Conservation (phyloP, 106 monocot genomes). For the Dactylorhiza incarnata region DNA sequence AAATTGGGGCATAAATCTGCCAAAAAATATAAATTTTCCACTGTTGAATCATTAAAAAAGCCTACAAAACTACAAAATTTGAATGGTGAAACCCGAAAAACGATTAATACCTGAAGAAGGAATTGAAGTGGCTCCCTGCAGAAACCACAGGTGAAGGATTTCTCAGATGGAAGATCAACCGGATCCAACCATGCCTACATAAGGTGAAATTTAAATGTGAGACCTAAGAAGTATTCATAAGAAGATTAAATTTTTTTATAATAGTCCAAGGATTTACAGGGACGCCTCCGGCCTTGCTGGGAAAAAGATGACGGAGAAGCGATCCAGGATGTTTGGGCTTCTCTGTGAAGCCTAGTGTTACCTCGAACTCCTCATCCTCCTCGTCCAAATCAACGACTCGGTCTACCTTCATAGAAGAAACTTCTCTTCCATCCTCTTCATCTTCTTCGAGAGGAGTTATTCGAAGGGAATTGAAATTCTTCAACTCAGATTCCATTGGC, state of each 20-base stretch:
- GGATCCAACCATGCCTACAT: slow-evolving; percentile 85
- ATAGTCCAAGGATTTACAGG: slow-evolving; percentile 36
- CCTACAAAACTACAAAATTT: neutral
- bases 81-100: neutral
- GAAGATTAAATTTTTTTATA: neutral
- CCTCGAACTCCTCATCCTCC: slow-evolving; percentile 36
- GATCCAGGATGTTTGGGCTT: slow-evolving; percentile 45
- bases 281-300: slow-evolving; percentile 81
- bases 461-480: slow-evolving; percentile 19
- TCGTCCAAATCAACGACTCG: slow-evolving; percentile 33
- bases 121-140: slow-evolving; percentile 83
- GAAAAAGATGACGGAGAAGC: slow-evolving; percentile 77
- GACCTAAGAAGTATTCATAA: slow-evolving; percentile 2
- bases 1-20: slow-evolving; percentile 77
- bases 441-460: slow-evolving; percentile 33
- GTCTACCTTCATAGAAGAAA: slow-evolving; percentile 1
- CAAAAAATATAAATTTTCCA: neutral
- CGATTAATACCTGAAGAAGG: slow-evolving; percentile 58
- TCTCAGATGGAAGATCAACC: slow-evolving; percentile 44
- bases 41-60: neutral
- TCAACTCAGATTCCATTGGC: slow-evolving; percentile 17
- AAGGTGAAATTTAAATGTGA: neutral
- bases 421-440: slow-evolving; percentile 10
- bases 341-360: slow-evolving; percentile 61
- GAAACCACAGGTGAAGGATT: slow-evolving; percentile 56